A percentile compares a stretch with the other conserved stretches of the same genome.
These are phyloP conservation scores for Hyphodiscus sp. DNA, from an alignment of 2,329 filamentous ascomycete species.

Conservation along the genomic window DNA sequence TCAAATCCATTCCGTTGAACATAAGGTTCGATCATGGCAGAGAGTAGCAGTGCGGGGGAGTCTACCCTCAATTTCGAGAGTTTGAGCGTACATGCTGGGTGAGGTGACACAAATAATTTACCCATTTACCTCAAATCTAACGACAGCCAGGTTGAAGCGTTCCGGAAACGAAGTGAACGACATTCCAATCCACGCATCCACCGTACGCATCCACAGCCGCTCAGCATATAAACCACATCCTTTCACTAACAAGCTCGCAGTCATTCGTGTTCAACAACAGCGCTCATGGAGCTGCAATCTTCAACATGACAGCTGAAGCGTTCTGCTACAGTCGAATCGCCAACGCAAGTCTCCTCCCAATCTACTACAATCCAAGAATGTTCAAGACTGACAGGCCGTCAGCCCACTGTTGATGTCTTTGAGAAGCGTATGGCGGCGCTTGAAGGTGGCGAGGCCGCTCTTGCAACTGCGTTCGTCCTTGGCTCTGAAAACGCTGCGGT, in stretches of 20 bases:
- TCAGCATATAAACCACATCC: too few relatives aligned
- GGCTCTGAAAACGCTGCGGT: not conserved
- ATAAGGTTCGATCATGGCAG: too few relatives aligned
- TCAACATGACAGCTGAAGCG: slow-evolving; percentile 89
- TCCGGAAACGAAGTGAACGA: too few relatives aligned
- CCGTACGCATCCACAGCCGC: too few relatives aligned
- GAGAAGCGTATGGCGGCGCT: slow-evolving; percentile 95
- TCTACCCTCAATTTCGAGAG: too few relatives aligned
- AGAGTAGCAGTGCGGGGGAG: too few relatives aligned
- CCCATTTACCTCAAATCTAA: too few relatives aligned
- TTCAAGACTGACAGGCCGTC: not conserved
- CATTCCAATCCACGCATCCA: too few relatives aligned
- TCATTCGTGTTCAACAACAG: slow-evolving; percentile 81
- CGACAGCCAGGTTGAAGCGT: too few relatives aligned
- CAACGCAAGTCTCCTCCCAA: slow-evolving; percentile 57
- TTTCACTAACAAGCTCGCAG: not conserved
- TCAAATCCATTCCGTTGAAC: too few relatives aligned
- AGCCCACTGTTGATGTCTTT: slow-evolving; percentile 92
- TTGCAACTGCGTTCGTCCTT: slow-evolving; percentile 49
- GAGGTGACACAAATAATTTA: too few relatives aligned
- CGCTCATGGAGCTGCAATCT: slow-evolving; percentile 84
- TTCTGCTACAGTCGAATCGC: slow-evolving; percentile 94
- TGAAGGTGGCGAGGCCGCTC: slow-evolving; percentile 82
- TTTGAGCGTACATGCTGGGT: too few relatives aligned
- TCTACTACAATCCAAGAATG: not conserved